Evolutionary conservation across 305 asterid species (phyloP), one percentile per base, ranked within the genome.

Genomic region (Striga hermonthica): DNA sequence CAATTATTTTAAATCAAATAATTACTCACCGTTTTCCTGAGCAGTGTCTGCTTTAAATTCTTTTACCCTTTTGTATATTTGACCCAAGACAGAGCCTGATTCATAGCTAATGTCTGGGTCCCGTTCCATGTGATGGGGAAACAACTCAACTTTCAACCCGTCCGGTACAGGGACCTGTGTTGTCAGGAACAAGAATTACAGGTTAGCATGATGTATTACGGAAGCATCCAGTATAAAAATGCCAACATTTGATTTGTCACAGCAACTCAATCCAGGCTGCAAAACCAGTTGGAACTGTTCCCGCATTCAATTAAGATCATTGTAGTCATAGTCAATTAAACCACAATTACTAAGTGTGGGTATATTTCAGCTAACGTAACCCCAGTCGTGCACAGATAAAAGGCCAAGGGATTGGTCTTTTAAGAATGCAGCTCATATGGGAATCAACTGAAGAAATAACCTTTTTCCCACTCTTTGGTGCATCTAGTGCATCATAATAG

Each of bases 391-490:
- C 31, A 22, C 31, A 22, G 31, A 22, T 22, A 22, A 22, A 22
- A 0, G 31, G 31, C 31, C 31, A 22, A 22, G 2, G 31, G 31
- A 22, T 22, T 22, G 31, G 31, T 22, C 31, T 22, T 22, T 22
- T 22, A 22, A 22, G 31, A 22, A 22, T 22, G 31, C 31, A 22
- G 31, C 31, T 43, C 6, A 59, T 11, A 63, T 3, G 9, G 62
- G 31, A 2, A 53, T 36, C 58, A 12, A 58, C 15, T 3, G 16
- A 63, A 16, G 41, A 58, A 55, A 64, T 62, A 9, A 88, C 96
- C 94, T 74, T 81, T 70, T 86, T 85, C 35, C 98, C 96, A 81
- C 80, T 91, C 77, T 91, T 88, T 2, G 98, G 94, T 37, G 98
- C 96, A 67, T 88, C 98, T 70, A 91, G 41, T 31, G 96, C 94